phyloP scores from a whole-genome alignment of 441 rosid species.

The Biscutella auriculata region DNA sequence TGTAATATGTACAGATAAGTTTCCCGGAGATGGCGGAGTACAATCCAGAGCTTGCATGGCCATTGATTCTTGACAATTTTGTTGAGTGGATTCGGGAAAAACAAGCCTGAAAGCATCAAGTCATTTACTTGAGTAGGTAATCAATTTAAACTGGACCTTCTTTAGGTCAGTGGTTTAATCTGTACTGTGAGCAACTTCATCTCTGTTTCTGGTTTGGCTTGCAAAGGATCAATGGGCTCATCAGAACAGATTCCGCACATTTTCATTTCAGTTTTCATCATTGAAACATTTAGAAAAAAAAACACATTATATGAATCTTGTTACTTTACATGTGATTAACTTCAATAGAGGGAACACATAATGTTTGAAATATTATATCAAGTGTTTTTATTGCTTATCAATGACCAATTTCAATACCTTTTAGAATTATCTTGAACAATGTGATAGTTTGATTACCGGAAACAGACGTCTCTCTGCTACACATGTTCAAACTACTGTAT shows the following conservation, averaged over 20 bases:
- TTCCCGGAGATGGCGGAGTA: slow-evolving; percentile 53
- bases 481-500: background rate
- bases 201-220: slow-evolving; percentile 11
- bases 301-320: slow-evolving; percentile 22
- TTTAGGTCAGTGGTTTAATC: background rate
- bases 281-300: background rate
- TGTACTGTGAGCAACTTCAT: slow-evolving; percentile 42
- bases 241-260: slow-evolving; percentile 14
- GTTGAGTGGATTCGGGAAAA: slow-evolving; percentile 72
- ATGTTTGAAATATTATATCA: slow-evolving; percentile 2
- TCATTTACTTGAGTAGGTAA: slow-evolving; percentile 21
- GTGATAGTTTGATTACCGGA: no score
- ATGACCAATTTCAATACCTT: background rate
- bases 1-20: slow-evolving; percentile 37
- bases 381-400: background rate
- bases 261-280: slow-evolving; percentile 13
- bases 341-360: slow-evolving; percentile 19
- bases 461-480: background rate
- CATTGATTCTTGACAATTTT: slow-evolving; percentile 65
- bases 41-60: slow-evolving; percentile 74
- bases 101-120: slow-evolving; percentile 32
- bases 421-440: background rate
- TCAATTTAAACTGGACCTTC: background rate
- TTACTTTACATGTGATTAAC: slow-evolving; percentile 28
- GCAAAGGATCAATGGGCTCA: slow-evolving; percentile 37